These are phyloP conservation scores for Fagopyrum esculentum DNA, from an alignment of 148 eudicot species.

Conservation along the genomic window DNA sequence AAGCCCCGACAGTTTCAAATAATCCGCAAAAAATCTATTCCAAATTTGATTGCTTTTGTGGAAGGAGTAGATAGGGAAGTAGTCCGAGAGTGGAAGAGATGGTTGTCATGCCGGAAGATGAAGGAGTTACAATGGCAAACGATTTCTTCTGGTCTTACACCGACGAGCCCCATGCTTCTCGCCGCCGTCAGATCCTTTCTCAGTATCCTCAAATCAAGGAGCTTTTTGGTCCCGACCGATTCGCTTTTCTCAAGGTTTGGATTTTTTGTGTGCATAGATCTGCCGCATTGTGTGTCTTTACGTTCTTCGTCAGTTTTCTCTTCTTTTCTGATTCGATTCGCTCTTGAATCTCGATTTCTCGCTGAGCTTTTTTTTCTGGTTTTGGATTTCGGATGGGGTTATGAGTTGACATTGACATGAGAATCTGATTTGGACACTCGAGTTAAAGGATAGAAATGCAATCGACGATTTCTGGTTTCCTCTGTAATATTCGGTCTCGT, in stretches of 20 bases:
- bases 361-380: background rate
- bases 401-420: background rate
- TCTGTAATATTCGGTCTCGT: background rate
- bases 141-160: conserved; percentile 94
- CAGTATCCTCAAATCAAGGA: conserved; percentile 75
- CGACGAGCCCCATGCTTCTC: conserved; percentile 90
- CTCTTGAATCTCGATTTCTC: background rate
- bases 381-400: background rate
- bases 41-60: background rate
- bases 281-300: background rate
- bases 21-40: background rate
- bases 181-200: conserved; percentile 72
- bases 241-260: conserved; percentile 63
- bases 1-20: background rate
- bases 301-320: background rate
- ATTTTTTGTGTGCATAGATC: background rate
- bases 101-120: conserved; percentile 19
- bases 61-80: conserved; percentile 13
- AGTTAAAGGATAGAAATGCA: background rate
- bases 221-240: conserved; percentile 90
- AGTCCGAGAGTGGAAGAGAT: conserved; percentile 15
- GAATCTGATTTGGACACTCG: background rate
- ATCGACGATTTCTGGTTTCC: background rate
- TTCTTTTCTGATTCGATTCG: background rate
- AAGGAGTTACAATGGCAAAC: conserved; percentile 52